Conservation (phyloP, 176 grass and related monocot genomes). For the Phoenix roebelenii region DNA sequence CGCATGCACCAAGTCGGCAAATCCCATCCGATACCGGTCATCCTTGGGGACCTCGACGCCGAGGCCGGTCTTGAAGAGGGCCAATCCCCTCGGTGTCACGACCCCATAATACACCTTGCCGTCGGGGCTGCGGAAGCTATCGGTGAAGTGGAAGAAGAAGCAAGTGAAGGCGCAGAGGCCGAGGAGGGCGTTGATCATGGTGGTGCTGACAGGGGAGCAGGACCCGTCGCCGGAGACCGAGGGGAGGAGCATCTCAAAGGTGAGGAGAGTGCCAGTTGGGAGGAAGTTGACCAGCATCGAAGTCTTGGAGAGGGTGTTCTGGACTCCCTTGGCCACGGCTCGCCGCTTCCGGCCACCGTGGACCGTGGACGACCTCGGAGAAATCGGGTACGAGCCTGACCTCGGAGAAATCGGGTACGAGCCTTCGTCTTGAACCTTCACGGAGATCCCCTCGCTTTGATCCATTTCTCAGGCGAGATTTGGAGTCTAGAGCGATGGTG, state of each 20-base stretch:
- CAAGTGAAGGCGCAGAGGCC: slow-evolving; percentile 37
- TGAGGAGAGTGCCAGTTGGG: slow-evolving; percentile 49
- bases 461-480: neutral
- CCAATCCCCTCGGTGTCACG: slow-evolving; percentile 44
- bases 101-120: slow-evolving; percentile 55
- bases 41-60: slow-evolving; percentile 51
- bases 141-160: slow-evolving; percentile 73
- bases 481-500: too few species aligned
- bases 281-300: slow-evolving; percentile 73
- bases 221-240: slow-evolving; percentile 32
- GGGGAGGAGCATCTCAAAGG: slow-evolving; percentile 54
- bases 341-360: slow-evolving; percentile 15
- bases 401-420: too few species aligned
- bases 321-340: slow-evolving; percentile 40
- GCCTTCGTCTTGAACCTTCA: too few species aligned
- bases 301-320: slow-evolving; percentile 48
- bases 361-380: neutral
- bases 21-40: slow-evolving; percentile 36
- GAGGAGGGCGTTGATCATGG: slow-evolving; percentile 37
- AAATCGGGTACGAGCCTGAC: too few species aligned
- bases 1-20: slow-evolving; percentile 46
- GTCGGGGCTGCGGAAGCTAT: slow-evolving; percentile 54
- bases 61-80: slow-evolving; percentile 41
- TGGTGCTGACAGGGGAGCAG: slow-evolving; percentile 32
- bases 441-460: neutral